Percentiles rank a stretch among this genome's conserved stretches.
phyloP scores from a whole-genome alignment of 352 stramenopile genomes.

The Phytophthora quininea region DNA sequence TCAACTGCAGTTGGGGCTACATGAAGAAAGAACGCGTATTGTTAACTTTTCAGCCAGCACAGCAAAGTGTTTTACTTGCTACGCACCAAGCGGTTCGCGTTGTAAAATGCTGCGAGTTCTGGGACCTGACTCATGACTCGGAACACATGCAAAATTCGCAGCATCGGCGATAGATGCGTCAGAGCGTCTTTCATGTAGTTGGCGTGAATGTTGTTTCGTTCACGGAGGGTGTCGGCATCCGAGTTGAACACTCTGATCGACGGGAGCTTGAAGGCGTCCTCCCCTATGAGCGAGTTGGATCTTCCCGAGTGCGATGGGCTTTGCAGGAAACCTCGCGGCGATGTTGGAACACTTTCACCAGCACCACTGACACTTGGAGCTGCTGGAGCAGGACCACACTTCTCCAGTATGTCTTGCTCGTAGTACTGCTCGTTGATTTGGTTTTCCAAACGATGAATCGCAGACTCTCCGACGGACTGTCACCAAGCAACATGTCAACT shows the following conservation, averaged over 20 bases:
- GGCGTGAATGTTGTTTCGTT: conserved; percentile 67
- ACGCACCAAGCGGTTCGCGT: conserved; percentile 75
- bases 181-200: conserved; percentile 77
- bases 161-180: conserved; percentile 66
- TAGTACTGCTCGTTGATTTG: conserved; percentile 80
- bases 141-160: conserved; percentile 78
- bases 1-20: conserved; percentile 77
- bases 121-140: conserved; percentile 75
- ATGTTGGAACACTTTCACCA: conserved; percentile 23
- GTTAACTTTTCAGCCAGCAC: not conserved
- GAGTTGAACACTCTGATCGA: conserved; percentile 79
- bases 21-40: conserved; percentile 9
- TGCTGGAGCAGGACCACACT: conserved; percentile 46
- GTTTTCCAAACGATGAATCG: conserved; percentile 77
- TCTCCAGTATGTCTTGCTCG: conserved; percentile 77
- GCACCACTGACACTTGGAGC: conserved; percentile 11
- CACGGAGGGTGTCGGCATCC: conserved; percentile 60
- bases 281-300: conserved; percentile 19
- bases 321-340: conserved; percentile 25
- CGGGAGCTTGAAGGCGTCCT: conserved; percentile 54
- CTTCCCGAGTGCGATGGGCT: conserved; percentile 25
- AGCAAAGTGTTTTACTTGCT: not conserved
- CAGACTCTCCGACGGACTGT: conserved; percentile 66
- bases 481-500: conserved; percentile 1
- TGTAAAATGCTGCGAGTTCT: conserved; percentile 78